Evolutionary conservation across 306 rosid genomes (phyloP).

Genomic region (Dalbergia cultrata): DNA sequence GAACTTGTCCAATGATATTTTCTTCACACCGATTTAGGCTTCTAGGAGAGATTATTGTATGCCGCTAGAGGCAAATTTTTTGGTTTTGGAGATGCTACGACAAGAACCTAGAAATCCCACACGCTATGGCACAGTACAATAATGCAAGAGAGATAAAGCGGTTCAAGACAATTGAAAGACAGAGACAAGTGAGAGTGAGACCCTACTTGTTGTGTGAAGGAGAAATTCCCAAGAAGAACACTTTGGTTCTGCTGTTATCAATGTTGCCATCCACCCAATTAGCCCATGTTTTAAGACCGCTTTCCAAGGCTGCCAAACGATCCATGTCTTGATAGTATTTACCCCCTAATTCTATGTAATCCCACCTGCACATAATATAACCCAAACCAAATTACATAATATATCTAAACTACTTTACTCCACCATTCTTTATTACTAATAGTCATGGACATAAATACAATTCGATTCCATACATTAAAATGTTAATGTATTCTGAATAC

Average conservation of each 20-base stretch:
- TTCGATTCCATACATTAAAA: too few species aligned
- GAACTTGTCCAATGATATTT: too few species aligned
- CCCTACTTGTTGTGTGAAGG: slow-evolving; percentile 87
- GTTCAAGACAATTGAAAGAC: slow-evolving; percentile 8
- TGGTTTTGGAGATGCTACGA: slow-evolving; percentile 46
- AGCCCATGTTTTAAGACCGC: slow-evolving; percentile 89
- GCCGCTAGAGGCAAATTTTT: slow-evolving; percentile 6
- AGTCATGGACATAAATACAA: too few species aligned
- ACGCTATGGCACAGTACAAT: slow-evolving; percentile 38
- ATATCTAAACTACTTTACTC: background rate
- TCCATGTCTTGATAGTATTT: slow-evolving; percentile 84
- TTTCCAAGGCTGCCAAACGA: slow-evolving; percentile 86
- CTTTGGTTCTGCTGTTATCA: slow-evolving; percentile 69
- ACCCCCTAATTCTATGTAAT: slow-evolving; percentile 85
- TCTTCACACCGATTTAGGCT: too few species aligned
- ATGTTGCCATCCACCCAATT: slow-evolving; percentile 85
- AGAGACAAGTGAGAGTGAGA: slow-evolving; percentile 38
- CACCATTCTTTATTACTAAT: too few species aligned
- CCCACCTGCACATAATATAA: slow-evolving; percentile 78
- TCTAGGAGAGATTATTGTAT: too few species aligned
- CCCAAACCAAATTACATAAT: slow-evolving; percentile 20
- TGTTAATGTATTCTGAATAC: too few species aligned
- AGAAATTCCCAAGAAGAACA: slow-evolving; percentile 85
- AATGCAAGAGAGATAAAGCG: slow-evolving; percentile 57
- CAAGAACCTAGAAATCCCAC: slow-evolving; percentile 40